Conservation (phyloP, 805 yeast species). For the Saturnispora zaruensis region DNA sequence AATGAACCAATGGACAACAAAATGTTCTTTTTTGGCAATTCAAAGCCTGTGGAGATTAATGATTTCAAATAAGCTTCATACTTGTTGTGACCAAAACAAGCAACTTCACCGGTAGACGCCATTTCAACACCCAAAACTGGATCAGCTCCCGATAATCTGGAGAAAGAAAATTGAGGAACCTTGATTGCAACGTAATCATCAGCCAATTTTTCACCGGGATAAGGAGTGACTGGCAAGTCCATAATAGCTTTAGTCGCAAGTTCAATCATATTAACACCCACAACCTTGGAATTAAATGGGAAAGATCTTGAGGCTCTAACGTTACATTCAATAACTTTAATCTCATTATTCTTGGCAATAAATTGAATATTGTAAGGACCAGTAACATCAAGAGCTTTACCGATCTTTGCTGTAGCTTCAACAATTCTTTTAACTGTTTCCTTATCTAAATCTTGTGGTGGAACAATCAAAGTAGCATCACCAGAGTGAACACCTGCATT, state of each 20-base stretch:
- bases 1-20: conserved; percentile 90
- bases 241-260: conserved; percentile 94
- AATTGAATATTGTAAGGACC: conserved; percentile 99
- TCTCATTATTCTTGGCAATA: conserved; percentile 58
- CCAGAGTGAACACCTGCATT: conserved; percentile 99
- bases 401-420: conserved; percentile 88
- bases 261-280: conserved; percentile 93
- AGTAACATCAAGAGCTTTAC: conserved; percentile 86
- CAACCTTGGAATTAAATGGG: conserved; percentile 97
- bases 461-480: conserved; percentile 91
- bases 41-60: conserved; percentile 90
- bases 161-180: conserved; percentile 96
- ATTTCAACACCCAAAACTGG: conserved; percentile 97
- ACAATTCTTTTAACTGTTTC: conserved; percentile 63
- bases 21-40: conserved; percentile 89
- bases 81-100: conserved; percentile 91
- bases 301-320: conserved; percentile 97
- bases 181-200: conserved; percentile 92
- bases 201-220: conserved; percentile 83
- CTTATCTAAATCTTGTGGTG: conserved; percentile 75
- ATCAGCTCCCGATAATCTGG: conserved; percentile 95
- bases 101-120: conserved; percentile 99
- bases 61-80: conserved; percentile 97
- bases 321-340: conserved; percentile 96
- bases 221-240: conserved; percentile 81